Evolutionary conservation across 352 stramenopile species (phyloP).

Genomic region (Phytopythium litorale): DNA sequence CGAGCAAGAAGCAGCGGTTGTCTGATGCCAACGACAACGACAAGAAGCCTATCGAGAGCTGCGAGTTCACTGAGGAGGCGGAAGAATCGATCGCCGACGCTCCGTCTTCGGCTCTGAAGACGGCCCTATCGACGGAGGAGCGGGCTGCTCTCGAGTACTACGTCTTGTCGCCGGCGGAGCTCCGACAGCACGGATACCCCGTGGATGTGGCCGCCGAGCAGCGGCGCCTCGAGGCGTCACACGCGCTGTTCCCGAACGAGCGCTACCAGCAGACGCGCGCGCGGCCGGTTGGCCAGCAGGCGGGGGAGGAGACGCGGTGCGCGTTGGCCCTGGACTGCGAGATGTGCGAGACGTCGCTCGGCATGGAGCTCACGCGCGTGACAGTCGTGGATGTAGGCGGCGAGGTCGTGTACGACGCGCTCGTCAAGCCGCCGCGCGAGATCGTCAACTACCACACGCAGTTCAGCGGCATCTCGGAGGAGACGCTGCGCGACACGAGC

Average conservation of each 20-base stretch:
- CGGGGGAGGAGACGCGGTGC: conserved; percentile 3
- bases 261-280: conserved; percentile 4
- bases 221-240: conserved; percentile 33
- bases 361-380: conserved; percentile 79
- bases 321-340: conserved; percentile 87
- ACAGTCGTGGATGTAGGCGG: conserved; percentile 65
- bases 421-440: conserved; percentile 79
- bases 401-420: conserved; percentile 71
- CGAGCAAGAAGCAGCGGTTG: not conserved
- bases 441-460: conserved; percentile 90
- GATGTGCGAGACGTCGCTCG: conserved; percentile 87
- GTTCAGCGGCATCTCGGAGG: conserved; percentile 85
- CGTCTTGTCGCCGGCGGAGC: conserved; percentile 55
- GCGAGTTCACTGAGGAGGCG: conserved; percentile 11
- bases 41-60: conserved; percentile 8
- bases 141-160: conserved; percentile 40
- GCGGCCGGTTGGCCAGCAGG: not conserved
- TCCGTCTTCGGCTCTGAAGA: conserved; percentile 2
- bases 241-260: not conserved
- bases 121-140: conserved; percentile 8
- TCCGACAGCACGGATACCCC: conserved; percentile 69
- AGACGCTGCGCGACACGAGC: conserved; percentile 56
- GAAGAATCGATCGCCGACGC: conserved; percentile 8
- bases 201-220: conserved; percentile 62
- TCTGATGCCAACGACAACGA: not conserved